Evolutionary conservation across 1,284 basidiomycete genomes (phyloP).

Genomic region (Cutaneotrichosporon dermatis): DNA sequence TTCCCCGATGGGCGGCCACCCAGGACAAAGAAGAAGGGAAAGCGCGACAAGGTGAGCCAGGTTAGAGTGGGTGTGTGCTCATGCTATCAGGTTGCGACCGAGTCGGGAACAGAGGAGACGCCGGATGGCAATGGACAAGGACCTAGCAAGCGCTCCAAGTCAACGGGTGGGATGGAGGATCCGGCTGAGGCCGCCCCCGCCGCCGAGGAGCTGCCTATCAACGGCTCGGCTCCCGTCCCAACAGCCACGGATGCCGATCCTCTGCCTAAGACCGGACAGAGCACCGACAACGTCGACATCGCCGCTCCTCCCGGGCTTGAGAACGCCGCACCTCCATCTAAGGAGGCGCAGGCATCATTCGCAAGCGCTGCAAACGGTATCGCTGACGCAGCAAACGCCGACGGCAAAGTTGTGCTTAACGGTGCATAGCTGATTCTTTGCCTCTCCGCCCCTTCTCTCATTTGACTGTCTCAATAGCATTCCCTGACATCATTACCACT

Average conservation of each 20-base stretch:
- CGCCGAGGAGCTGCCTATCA: background rate
- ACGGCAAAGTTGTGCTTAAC: slow-evolving; percentile 10
- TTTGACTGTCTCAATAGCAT: background rate
- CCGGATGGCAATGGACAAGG: slow-evolving; percentile 18
- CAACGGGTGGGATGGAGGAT: slow-evolving; percentile 8
- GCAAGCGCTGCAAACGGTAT: slow-evolving; percentile 44
- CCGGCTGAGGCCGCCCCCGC: background rate
- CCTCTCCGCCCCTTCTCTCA: no score
- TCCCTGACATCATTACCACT: background rate
- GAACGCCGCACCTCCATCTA: slow-evolving; percentile 33
- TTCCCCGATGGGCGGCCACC: slow-evolving; percentile 43
- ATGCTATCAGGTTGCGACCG: background rate
- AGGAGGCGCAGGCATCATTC: slow-evolving; percentile 34
- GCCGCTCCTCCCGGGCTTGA: slow-evolving; percentile 38
- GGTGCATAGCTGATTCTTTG: background rate
- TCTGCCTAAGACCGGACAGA: slow-evolving; percentile 20
- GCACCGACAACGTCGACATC: slow-evolving; percentile 15
- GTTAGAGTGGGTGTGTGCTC: no score
- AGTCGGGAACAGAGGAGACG: slow-evolving; percentile 7
- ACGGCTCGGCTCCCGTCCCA: slow-evolving; percentile 6
- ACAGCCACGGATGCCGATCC: slow-evolving; percentile 32
- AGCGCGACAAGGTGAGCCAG: slow-evolving; percentile 34
- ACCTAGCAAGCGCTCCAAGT: slow-evolving; percentile 45
- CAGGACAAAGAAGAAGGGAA: slow-evolving; percentile 45
- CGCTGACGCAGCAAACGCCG: slow-evolving; percentile 13